Evolutionary conservation across 495 filamentous ascomycete genomes (phyloP), one percentile per base, ranked within the genome.

Genomic region (Penicillium cosmopolitanum): DNA sequence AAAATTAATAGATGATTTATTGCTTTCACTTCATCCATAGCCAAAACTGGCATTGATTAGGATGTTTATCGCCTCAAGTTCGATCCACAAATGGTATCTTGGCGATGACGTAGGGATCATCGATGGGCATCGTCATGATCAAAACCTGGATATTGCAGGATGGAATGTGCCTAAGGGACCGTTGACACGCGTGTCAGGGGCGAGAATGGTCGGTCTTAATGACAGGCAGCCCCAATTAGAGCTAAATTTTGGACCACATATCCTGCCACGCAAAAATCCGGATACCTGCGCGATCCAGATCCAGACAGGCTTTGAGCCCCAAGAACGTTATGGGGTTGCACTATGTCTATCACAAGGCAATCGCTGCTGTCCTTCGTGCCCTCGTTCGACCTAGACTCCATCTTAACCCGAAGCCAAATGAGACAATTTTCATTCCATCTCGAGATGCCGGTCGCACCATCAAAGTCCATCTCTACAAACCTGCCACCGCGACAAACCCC

Each of bases 401-500:
- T n/a, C 34, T 64, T 13, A 10, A 65, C 16, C 64, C 64, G 13
- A 72, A 65, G 34, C 74, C 74, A 12, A 71, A 78, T 62, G 67
- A 76, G 9, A 58, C 70, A 15, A 55, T 71, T 3, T 60, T 60
- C 0, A 74, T 81, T 19, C 66, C 74, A 11, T 73, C 77, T 12
- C 74, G 80, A 36, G 74, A 81, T 25, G 40, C 60, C 5, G 65
- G 59, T 16, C 71, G 78, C 38, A 75, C 65, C 3, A 80, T 83
- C 67, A 79, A 69, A 60, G 71, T 63, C 28, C 75, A 81, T 59
- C 50, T 81, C 57, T 82, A 83, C 67, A 65, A 66, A 51, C 62
- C 75, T 38, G n/a, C 35, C 33, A 48, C 15, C 46, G 57, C 15
- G 34, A 48, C 10, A 51, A 54, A 64, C 2, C 66, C 74, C 15